Base-by-base conservation (phyloP, 1,284 basidiomycete species). In the Anthracocystis walkeri region DNA sequence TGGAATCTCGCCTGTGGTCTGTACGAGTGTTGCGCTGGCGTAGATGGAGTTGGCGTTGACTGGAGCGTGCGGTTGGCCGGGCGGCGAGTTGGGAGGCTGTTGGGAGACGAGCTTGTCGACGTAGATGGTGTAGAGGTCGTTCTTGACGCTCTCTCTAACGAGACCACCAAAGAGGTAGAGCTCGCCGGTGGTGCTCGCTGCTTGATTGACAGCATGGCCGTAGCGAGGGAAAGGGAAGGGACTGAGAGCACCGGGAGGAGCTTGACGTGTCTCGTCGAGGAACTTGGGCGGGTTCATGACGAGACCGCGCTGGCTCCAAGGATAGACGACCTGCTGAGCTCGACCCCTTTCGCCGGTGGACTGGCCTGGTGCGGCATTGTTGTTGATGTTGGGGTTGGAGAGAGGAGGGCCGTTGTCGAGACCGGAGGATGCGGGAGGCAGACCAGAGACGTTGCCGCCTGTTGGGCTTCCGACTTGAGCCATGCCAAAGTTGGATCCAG, bases 91-190 rank as follows among this genome's bases (percentile, higher is more conserved):
- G 18, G 82, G 63, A 12, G 93, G 91, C 60, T 92, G 91, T 61
- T 92, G 92, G 81, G 97, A 90, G 46, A 94, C 88, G 46, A 78
- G 67, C 56, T 76, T 74, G 65, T 82, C 81, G 40, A 80, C 74
- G 42, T 79, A 66, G 62, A 84, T 65, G 21, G 79, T 82, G 86
- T 97, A 99, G 52, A 99, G 89, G 86, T 99, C 97, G 86, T 98
- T 98, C 76, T 92, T 90, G 53, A 95, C 92, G 35, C 90, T 88
- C 84, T 99, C 96, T 45, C 92, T 90, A 18, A 99, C 95, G 57
- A 99, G 91, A 74, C 97, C 97, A 79, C 97, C 97, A 82, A 99
- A 99, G 65, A 99, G 89, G 86, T 95, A 95, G 75, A 99, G 90
- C 82, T 99, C 95, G 25, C 96, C 96, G 7, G 88, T 90, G 20